A percentile compares a stretch with the other conserved stretches of the same genome.
Evolutionary conservation across 1,139 yeast species (phyloP).

Genomic region (Citeromyces siamensis): DNA sequence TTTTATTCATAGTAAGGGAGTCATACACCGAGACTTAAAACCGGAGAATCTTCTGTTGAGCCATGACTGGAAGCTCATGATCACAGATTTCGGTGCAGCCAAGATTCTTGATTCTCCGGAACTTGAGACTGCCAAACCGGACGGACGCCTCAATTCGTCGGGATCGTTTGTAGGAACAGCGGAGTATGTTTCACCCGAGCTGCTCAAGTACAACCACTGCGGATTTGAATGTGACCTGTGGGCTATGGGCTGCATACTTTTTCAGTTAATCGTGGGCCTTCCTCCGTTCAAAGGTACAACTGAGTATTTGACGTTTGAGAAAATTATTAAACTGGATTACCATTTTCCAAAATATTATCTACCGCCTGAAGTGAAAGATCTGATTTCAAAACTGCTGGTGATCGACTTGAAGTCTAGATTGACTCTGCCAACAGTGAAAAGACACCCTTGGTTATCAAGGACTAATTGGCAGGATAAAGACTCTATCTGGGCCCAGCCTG

Average conservation of each 20-base stretch:
- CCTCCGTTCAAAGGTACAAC: conserved; percentile 77
- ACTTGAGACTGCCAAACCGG: conserved; percentile 17
- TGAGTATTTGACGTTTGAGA: conserved; percentile 63
- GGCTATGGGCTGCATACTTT: conserved; percentile 75
- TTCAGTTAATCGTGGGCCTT: conserved; percentile 62
- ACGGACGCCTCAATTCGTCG: conserved; percentile 9
- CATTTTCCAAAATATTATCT: conserved; percentile 36
- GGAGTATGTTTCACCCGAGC: conserved; percentile 65
- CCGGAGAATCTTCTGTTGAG: conserved; percentile 67
- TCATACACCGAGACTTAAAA: conserved; percentile 70
- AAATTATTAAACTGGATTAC: conserved; percentile 51
- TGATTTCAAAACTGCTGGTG: conserved; percentile 41
- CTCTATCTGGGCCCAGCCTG: conserved; percentile 55
- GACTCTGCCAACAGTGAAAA: conserved; percentile 47
- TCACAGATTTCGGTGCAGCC: conserved; percentile 79
- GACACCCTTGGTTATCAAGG: conserved; percentile 62
- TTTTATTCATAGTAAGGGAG: conserved; percentile 65
- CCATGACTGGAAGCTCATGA: conserved; percentile 52
- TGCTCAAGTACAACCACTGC: conserved; percentile 55
- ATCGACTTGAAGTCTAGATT: conserved; percentile 56
- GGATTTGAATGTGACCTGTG: conserved; percentile 69
- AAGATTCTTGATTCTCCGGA: conserved; percentile 32
- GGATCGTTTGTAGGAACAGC: conserved; percentile 76
- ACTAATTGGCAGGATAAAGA: conserved; percentile 57
- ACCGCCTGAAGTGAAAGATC: conserved; percentile 32